phyloP scores from a whole-genome alignment of 495 filamentous ascomycete genomes.

The Penicillium arizonense region DNA sequence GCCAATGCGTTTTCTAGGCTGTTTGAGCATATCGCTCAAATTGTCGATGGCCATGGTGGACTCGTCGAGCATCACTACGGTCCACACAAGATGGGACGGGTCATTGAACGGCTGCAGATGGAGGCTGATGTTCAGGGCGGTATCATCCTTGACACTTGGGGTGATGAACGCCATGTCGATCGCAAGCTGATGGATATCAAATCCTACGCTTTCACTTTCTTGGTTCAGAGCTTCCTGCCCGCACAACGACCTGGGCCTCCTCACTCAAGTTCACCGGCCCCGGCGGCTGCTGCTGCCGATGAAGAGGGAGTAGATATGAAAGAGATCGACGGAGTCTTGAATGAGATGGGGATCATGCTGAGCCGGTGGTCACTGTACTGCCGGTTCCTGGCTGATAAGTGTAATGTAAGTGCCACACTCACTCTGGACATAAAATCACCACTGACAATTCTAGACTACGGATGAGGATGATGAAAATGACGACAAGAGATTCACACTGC shows the following conservation, averaged over 20 bases:
- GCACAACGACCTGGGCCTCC: constrained; percentile 57
- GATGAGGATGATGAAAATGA: constrained; percentile 27
- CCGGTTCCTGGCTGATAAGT: constrained; percentile 84
- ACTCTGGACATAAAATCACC: constrained; percentile 3
- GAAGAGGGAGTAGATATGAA: constrained; percentile 96
- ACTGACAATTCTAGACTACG: constrained; percentile 20
- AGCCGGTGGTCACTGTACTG: constrained; percentile 91
- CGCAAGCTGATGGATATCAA: constrained; percentile 89
- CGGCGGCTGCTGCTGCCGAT: constrained; percentile 56
- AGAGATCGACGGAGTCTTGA: constrained; percentile 82
- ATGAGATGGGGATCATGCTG: constrained; percentile 87
- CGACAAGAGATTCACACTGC: constrained; percentile 44
- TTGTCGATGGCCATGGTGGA: constrained; percentile 85
- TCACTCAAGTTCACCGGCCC: constrained; percentile 63
- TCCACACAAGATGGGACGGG: constrained; percentile 85
- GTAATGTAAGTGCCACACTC: constrained; percentile 53
- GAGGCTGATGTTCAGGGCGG: constrained; percentile 98
- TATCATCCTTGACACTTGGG: constrained; percentile 93
- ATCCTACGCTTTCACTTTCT: constrained; percentile 94
- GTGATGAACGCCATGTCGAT: constrained; percentile 80
- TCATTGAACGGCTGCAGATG: constrained; percentile 88
- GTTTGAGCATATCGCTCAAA: constrained; percentile 96
- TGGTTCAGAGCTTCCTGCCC: constrained; percentile 90
- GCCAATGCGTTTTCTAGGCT: constrained; percentile 85
- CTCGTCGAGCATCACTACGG: constrained; percentile 95